phyloP scores from a whole-genome alignment of 805 yeast genomes.

The Lachancea waltii region DNA sequence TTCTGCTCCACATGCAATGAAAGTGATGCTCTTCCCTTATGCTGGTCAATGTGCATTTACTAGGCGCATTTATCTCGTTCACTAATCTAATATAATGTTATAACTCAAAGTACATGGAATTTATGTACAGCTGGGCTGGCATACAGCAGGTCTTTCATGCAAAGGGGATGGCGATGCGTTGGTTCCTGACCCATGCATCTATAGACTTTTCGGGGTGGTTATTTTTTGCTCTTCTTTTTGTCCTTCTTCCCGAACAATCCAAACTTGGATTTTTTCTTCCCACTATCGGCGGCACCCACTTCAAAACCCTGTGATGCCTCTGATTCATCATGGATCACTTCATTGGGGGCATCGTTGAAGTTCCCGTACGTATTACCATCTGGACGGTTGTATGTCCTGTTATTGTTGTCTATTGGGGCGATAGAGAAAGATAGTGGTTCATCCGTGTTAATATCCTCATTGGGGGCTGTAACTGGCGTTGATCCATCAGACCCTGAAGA shows the following conservation, averaged over 20 bases:
- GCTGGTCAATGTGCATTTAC: no score
- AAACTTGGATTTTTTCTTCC: constrained; percentile 24
- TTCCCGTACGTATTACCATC: not conserved
- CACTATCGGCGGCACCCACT: constrained; percentile 2
- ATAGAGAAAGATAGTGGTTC: constrained; percentile 14
- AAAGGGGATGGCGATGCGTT: not conserved
- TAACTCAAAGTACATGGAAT: not conserved
- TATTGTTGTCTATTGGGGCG: constrained; percentile 6
- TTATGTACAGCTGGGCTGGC: not conserved
- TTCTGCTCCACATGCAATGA: not conserved
- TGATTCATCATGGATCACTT: constrained; percentile 4
- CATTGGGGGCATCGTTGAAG: not conserved
- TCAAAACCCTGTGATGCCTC: not conserved
- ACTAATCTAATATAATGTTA: not conserved
- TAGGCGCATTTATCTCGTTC: not conserved
- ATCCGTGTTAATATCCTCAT: constrained; percentile 7
- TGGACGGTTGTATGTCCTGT: constrained; percentile 5
- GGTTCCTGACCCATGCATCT: constrained; percentile 7
- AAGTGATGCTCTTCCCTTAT: no score
- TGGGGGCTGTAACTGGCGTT: constrained; percentile 11
- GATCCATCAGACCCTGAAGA: constrained; percentile 3
- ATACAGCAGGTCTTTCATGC: not conserved
- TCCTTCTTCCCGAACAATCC: constrained; percentile 26
- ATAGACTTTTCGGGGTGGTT: no score
- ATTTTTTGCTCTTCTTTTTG: constrained; percentile 17